A percentile compares a stretch with the other conserved stretches of the same genome.
These are phyloP conservation scores for Cyphellophora attinorum DNA, from an alignment of 2,329 filamentous ascomycete species.

Conservation along the genomic window DNA sequence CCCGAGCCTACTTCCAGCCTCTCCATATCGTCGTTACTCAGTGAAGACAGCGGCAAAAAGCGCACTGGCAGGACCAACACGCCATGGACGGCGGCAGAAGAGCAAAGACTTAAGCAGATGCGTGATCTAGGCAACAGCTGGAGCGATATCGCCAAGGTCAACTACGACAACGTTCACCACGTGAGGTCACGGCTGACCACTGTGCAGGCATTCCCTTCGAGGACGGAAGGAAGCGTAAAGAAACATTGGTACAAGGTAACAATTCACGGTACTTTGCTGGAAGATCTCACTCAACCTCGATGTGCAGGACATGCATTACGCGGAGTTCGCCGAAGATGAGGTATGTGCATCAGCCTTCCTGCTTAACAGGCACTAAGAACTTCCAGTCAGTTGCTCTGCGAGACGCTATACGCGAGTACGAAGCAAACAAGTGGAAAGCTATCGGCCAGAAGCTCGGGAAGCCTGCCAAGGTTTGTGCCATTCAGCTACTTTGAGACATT, in stretches of 20 bases:
- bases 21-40: conserved; percentile 10
- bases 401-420: conserved; percentile 96
- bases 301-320: conserved; percentile 99
- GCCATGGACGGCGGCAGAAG: conserved; percentile 92
- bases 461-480: conserved; percentile 69
- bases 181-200: conserved; percentile 2
- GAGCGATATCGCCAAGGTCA: conserved; percentile 95
- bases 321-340: conserved; percentile 96
- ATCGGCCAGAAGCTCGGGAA: conserved; percentile 97
- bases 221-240: conserved; percentile 96
- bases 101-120: conserved; percentile 87
- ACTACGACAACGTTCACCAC: conserved; percentile 15
- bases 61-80: conserved; percentile 77
- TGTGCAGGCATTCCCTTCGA: conserved; percentile 70
- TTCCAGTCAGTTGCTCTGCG: conserved; percentile 49
- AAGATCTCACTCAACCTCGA: too few relatives aligned
- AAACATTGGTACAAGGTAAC: conserved; percentile 99
- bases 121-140: conserved; percentile 86
- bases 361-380: neutral
- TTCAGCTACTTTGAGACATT: conserved; percentile 4
- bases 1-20: conserved; percentile 4
- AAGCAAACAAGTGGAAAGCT: conserved; percentile 96
- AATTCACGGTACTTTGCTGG: too few relatives aligned
- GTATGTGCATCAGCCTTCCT: conserved; percentile 35
- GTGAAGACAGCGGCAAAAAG: conserved; percentile 54